Evolutionary conservation across 2,329 filamentous ascomycete species (phyloP).

Genomic region (Sporothrix curviconia): DNA sequence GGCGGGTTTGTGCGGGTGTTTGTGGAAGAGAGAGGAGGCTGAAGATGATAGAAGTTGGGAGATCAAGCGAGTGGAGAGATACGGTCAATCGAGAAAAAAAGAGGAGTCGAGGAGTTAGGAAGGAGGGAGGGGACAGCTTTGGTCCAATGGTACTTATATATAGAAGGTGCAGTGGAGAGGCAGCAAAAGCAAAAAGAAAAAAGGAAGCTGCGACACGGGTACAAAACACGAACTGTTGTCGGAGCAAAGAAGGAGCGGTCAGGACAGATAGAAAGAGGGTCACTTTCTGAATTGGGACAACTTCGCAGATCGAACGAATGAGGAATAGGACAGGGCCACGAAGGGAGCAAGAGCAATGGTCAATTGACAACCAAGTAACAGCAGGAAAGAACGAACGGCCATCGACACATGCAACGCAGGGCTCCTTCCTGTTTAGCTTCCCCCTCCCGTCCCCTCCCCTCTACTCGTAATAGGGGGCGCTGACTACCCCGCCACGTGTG

Average conservation of each 20-base stretch:
- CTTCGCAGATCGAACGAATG: background rate
- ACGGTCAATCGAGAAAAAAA: background rate
- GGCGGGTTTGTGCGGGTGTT: background rate
- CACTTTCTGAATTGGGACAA: constrained; percentile 4
- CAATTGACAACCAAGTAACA: background rate
- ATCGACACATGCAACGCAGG: too few species aligned
- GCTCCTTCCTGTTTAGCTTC: background rate
- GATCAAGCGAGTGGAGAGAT: background rate
- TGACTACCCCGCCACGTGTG: constrained; percentile 11
- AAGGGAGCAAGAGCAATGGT: background rate
- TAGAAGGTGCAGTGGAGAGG: constrained; percentile 2
- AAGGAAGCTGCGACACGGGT: too few species aligned
- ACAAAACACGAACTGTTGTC: too few species aligned
- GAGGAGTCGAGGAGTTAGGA: background rate
- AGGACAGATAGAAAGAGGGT: background rate
- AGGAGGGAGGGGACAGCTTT: background rate
- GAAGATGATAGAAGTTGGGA: background rate
- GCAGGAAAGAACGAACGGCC: background rate
- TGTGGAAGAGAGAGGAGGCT: background rate
- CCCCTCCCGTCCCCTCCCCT: background rate
- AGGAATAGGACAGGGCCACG: background rate
- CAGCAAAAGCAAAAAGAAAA: too few species aligned
- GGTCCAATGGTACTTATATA: background rate
- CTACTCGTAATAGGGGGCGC: background rate
- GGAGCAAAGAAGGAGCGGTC: constrained; percentile 16